These are phyloP conservation scores for Mimosa bimucronata DNA, from an alignment of 306 rosid genomes.

Conservation along the genomic window DNA sequence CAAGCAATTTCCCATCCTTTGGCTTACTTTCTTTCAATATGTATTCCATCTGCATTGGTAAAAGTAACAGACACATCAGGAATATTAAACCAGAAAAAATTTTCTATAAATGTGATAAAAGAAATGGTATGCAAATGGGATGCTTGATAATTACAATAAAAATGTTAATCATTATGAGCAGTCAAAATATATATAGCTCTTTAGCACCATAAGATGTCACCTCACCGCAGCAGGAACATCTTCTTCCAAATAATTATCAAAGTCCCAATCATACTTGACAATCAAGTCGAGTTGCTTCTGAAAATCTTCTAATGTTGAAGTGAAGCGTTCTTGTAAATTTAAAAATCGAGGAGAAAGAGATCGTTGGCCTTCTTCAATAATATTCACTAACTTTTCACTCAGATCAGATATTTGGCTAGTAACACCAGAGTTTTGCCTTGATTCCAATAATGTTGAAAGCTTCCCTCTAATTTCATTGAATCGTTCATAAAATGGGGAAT, in stretches of 20 bases:
- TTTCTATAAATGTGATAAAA: constrained; percentile 20
- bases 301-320: constrained; percentile 86
- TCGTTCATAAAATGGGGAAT: constrained; percentile 73
- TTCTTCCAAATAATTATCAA: constrained; percentile 93
- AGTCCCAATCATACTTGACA: constrained; percentile 97
- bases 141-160: constrained; percentile 18
- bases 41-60: constrained; percentile 73
- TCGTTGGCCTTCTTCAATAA: constrained; percentile 86
- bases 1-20: constrained; percentile 92
- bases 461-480: constrained; percentile 73
- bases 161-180: constrained; percentile 24
- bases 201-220: constrained; percentile 74
- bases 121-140: constrained; percentile 6
- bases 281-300: constrained; percentile 96
- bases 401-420: constrained; percentile 78
- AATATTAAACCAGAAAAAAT: constrained; percentile 31
- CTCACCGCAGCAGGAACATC: constrained; percentile 98
- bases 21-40: constrained; percentile 75
- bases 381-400: constrained; percentile 82
- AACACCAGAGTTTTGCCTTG: constrained; percentile 67
- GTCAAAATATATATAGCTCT: constrained; percentile 37
- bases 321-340: constrained; percentile 83
- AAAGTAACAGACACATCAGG: constrained; percentile 34
- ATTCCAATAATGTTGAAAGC: constrained; percentile 70
- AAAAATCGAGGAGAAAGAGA: constrained; percentile 89